A percentile compares a stretch with the other conserved stretches of the same genome.
Evolutionary conservation across 2,329 filamentous ascomycete genomes (phyloP).

Genomic region (Lecanicillium sp.): DNA sequence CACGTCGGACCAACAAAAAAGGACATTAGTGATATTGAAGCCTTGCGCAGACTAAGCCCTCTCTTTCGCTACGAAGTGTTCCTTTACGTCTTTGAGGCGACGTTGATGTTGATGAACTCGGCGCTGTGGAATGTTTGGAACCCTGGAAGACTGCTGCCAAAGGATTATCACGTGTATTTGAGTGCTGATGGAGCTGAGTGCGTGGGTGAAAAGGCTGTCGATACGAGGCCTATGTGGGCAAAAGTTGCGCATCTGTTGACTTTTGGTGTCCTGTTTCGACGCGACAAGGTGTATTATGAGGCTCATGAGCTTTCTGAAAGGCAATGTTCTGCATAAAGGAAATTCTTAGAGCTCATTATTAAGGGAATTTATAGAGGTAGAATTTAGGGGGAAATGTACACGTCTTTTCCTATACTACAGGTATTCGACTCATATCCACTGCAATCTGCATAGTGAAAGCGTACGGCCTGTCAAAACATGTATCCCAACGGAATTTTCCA

Average conservation of each 20-base stretch:
- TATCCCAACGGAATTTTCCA: slow-evolving; percentile 1
- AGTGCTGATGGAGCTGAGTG: slow-evolving; percentile 31
- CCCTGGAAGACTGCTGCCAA: slow-evolving; percentile 41
- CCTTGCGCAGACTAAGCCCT: slow-evolving; percentile 24
- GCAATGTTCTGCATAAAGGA: no score
- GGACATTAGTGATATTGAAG: slow-evolving; percentile 9
- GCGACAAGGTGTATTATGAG: neutral
- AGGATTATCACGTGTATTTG: slow-evolving; percentile 40
- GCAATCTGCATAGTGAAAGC: slow-evolving; percentile 14
- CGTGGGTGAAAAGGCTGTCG: neutral
- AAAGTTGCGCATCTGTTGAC: slow-evolving; percentile 7
- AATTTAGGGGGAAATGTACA: no score
- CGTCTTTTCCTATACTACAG: no score
- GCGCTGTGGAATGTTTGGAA: slow-evolving; percentile 41
- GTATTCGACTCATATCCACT: slow-evolving; percentile 8
- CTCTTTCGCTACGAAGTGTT: slow-evolving; percentile 50
- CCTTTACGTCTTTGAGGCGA: slow-evolving; percentile 50
- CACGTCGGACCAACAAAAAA: slow-evolving; percentile 23
- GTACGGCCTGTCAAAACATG: slow-evolving; percentile 10
- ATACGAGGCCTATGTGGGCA: neutral
- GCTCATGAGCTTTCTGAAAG: no score
- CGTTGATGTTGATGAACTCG: slow-evolving; percentile 42
- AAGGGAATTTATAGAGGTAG: no score
- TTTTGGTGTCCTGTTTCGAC: slow-evolving; percentile 9
- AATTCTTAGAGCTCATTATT: no score